Base-by-base conservation (phyloP, 257 asterid genomes). In the Misopates orontium region DNA sequence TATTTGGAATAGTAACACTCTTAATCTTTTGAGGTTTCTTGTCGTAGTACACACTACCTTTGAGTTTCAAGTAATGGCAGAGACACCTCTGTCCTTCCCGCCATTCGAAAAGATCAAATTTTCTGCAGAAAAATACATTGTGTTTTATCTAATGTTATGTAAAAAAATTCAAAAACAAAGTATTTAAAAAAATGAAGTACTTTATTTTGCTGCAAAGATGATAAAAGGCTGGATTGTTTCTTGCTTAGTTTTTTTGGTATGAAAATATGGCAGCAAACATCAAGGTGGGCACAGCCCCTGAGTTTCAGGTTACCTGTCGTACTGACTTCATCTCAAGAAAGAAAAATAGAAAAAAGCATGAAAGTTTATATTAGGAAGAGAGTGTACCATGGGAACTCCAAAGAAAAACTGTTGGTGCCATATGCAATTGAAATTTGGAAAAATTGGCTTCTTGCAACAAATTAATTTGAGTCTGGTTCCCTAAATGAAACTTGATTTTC, bases 401-500 rank as follows among this genome's bases (percentile, higher is more conserved):
- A 20, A 12, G 31, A 44, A 53, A 48, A 16, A 32, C 31, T n/a
- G 23, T 42, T 28, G 55, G 56, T 64, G 28, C 70, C 52, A 25
- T 18, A 25, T 62, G 40, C 40, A 56, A 32, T n/a, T 56, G 53
- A 47, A 56, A 51, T 56, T 22, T n/a, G 64, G 66, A 16, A 32
- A 28, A 31, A 48, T 19, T 6, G 48, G 62, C 42, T 70, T 65
- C 19, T 56, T 19, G 70, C 18, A 62, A 64, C 22, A 47, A 14
- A 21, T 56, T 55, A 57, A 36, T 50, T 60, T 66, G 19, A 56
- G 55, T 69, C 24, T 36, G 54, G 57, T 48, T 63, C 59, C 58
- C 48, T 48, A 54, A 31, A 50, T 18, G 14, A 15, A 52, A 28
- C 71, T 23, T 57, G 40, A 11, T 42, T 74, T 59, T 53, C 57